phyloP scores from a whole-genome alignment of 352 stramenopile genomes.

The Thalassiosira hispida region DNA sequence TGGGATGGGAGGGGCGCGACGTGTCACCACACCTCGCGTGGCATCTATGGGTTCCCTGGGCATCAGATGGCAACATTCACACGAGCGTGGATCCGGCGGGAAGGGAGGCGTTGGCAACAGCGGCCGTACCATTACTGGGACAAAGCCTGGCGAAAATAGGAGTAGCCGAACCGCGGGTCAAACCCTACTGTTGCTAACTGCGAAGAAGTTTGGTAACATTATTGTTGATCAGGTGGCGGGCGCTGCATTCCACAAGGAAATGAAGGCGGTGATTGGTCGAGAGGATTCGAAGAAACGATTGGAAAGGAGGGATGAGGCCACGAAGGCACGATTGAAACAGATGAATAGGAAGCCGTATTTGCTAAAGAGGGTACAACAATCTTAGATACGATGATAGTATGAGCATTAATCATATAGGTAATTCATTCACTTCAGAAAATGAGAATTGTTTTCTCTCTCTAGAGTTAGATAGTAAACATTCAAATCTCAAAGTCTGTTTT shows the following conservation, averaged over 20 bases:
- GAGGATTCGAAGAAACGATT: constrained; percentile 73
- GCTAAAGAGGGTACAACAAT: constrained; percentile 51
- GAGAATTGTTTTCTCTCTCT: no score
- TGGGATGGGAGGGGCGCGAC: constrained; percentile 14
- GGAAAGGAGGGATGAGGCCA: constrained; percentile 60
- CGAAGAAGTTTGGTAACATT: constrained; percentile 76
- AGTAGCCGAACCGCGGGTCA: constrained; percentile 71
- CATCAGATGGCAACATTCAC: constrained; percentile 82
- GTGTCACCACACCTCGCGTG: constrained; percentile 71
- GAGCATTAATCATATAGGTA: neutral
- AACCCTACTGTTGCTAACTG: constrained; percentile 77
- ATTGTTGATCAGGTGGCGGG: constrained; percentile 69
- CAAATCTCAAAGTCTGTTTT: no score
- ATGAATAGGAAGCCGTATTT: constrained; percentile 85
- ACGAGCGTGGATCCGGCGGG: constrained; percentile 79
- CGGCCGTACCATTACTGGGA: constrained; percentile 40
- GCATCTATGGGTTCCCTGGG: constrained; percentile 74
- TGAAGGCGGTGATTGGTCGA: constrained; percentile 65
- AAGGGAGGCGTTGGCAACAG: constrained; percentile 78
- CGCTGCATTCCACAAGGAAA: constrained; percentile 78
- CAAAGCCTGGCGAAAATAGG: constrained; percentile 32
- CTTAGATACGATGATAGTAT: neutral
- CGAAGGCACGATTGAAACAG: constrained; percentile 73
- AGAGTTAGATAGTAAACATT: no score
- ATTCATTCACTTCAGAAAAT: neutral